phyloP scores from a whole-genome alignment of 192 early-diverging fungal species.

The Coemansia sp. region DNA sequence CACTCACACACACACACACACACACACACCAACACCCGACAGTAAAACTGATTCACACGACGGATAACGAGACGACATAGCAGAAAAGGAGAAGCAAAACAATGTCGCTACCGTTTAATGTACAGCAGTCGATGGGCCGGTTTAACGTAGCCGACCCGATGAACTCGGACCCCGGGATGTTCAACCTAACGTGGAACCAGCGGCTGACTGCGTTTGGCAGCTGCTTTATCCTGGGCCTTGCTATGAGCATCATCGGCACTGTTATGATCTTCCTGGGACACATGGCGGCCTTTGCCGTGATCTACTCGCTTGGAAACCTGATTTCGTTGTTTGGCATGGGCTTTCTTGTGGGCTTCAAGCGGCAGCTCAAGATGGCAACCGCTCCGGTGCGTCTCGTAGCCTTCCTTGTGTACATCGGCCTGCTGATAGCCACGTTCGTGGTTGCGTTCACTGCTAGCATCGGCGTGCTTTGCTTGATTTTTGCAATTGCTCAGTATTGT shows the following conservation, averaged over 20 bases:
- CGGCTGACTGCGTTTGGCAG: slow-evolving; percentile 48
- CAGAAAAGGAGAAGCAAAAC: background rate
- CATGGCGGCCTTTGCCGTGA: slow-evolving; percentile 77
- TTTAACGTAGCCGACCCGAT: slow-evolving; percentile 44
- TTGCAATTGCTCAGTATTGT: slow-evolving; percentile 83
- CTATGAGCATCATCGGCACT: slow-evolving; percentile 74
- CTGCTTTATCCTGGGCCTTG: slow-evolving; percentile 78
- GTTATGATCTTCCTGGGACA: slow-evolving; percentile 56
- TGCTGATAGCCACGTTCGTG: slow-evolving; percentile 71
- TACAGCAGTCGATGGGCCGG: slow-evolving; percentile 20
- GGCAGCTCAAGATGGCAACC: slow-evolving; percentile 85
- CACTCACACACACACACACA: background rate
- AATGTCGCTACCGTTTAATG: slow-evolving; percentile 52
- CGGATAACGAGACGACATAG: background rate
- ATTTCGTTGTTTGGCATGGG: slow-evolving; percentile 81
- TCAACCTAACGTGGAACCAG: slow-evolving; percentile 48
- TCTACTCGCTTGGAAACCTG: slow-evolving; percentile 90
- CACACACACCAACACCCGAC: background rate
- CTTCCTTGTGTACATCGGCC: slow-evolving; percentile 65
- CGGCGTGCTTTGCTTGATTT: slow-evolving; percentile 72
- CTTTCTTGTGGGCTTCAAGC: slow-evolving; percentile 83
- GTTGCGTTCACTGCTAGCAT: slow-evolving; percentile 67
- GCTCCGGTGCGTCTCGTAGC: slow-evolving; percentile 74
- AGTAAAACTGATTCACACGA: background rate
- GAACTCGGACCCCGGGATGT: slow-evolving; percentile 46